Conservation (phyloP, 2,329 filamentous ascomycete species). For the Talaromyces albobiverticillius region DNA sequence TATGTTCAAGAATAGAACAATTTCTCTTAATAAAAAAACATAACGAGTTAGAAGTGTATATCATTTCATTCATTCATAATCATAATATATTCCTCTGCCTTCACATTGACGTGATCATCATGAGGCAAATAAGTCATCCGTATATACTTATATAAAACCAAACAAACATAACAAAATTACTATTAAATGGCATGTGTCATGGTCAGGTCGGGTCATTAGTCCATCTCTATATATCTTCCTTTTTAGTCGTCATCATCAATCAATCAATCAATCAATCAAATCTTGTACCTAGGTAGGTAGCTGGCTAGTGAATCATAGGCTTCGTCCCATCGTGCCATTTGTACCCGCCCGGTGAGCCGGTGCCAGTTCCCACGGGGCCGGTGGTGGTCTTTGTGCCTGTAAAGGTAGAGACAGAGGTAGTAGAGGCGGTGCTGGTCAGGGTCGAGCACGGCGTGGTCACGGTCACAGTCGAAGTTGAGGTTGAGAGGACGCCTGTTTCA, state of each 20-base stretch:
- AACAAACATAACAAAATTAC: no score
- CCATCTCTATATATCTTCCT: neutral
- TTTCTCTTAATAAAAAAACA: no score
- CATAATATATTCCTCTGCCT: no score
- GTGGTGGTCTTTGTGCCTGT: neutral
- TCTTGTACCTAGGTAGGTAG: no score
- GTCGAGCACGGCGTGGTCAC: neutral
- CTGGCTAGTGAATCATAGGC: constrained; percentile 1
- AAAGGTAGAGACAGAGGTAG: neutral
- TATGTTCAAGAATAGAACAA: no score
- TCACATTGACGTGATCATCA: no score
- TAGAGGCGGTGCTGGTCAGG: neutral
- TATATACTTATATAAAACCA: no score
- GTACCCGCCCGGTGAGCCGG: neutral
- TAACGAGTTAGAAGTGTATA: no score
- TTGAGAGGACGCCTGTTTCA: neutral
- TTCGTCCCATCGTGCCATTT: constrained; percentile 9
- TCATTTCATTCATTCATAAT: no score
- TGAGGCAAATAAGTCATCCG: no score
- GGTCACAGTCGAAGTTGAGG: neutral
- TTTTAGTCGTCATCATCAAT: neutral
- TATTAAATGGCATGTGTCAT: no score
- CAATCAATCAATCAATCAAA: no score
- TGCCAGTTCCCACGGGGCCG: constrained; percentile 3
- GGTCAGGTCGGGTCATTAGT: neutral